Conservation (phyloP, 371 early-diverging fungal genomes). For the Rhizopus delemar region DNA sequence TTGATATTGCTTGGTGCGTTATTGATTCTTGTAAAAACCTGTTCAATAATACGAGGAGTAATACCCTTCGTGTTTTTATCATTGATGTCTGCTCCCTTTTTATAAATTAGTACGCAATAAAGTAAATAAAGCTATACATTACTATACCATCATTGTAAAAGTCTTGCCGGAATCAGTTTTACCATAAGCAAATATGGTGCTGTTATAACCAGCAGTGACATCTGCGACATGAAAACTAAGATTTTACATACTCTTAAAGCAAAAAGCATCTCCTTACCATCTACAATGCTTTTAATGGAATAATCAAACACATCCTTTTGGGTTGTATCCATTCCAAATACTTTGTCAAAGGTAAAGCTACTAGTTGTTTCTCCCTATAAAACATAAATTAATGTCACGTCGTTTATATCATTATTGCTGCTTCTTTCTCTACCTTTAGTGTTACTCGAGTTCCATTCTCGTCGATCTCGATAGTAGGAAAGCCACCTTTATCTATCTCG, state of each 20-base stretch:
- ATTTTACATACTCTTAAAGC: not conserved
- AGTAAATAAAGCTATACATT: not conserved
- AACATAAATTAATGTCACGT: slow-evolving; percentile 35
- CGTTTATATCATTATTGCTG: not conserved
- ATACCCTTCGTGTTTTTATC: slow-evolving; percentile 89
- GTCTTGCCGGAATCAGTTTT: slow-evolving; percentile 99
- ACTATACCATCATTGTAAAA: slow-evolving; percentile 95
- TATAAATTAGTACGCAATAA: not conserved
- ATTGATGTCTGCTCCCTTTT: slow-evolving; percentile 85
- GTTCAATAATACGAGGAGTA: slow-evolving; percentile 91
- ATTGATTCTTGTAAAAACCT: slow-evolving; percentile 84
- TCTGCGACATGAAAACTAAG: slow-evolving; percentile 29
- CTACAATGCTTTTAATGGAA: slow-evolving; percentile 86
- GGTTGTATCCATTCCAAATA: slow-evolving; percentile 81
- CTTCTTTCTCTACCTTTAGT: slow-evolving; percentile 57
- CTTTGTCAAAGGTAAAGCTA: slow-evolving; percentile 85
- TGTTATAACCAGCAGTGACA: slow-evolving; percentile 88
- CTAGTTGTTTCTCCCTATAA: slow-evolving; percentile 81
- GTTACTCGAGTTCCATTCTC: slow-evolving; percentile 80
- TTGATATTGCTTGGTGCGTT: slow-evolving; percentile 86
- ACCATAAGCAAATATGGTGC: slow-evolving; percentile 99
- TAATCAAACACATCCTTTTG: slow-evolving; percentile 89
- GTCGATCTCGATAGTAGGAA: slow-evolving; percentile 77
- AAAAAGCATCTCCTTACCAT: slow-evolving; percentile 60
- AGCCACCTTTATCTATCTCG: slow-evolving; percentile 89